Conservation (phyloP, 163 green algal genomes). For the Scenedesmus sp. region DNA sequence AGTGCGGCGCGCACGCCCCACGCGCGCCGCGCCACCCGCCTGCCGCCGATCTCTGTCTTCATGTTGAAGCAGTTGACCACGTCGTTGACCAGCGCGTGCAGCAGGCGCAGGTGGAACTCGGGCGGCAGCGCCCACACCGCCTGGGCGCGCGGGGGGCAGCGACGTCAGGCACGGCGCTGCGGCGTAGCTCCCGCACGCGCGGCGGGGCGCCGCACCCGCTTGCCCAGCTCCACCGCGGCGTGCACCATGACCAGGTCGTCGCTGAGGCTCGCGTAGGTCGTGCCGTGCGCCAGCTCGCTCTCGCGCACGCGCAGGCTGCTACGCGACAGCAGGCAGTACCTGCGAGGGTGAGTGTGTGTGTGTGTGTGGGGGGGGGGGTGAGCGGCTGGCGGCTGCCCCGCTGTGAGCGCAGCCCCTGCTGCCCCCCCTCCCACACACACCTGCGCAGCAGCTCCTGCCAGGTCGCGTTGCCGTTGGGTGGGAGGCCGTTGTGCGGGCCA, state of each 20-base stretch:
- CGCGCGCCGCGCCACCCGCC: constrained; percentile 1
- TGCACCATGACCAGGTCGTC: constrained; percentile 60
- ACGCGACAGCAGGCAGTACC: constrained; percentile 71
- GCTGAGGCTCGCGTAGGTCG: constrained; percentile 24
- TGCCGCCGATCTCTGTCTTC: constrained; percentile 58
- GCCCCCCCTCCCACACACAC: no score
- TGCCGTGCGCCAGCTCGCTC: constrained; percentile 12
- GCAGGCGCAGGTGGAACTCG: constrained; percentile 70
- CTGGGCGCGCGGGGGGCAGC: neutral
- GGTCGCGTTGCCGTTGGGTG: constrained; percentile 32
- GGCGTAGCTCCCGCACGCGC: neutral
- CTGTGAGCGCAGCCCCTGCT: no score
- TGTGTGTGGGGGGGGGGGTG: no score
- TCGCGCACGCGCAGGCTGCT: constrained; percentile 45
- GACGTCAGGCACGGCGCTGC: neutral
- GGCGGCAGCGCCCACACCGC: constrained; percentile 32
- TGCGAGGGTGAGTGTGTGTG: neutral
- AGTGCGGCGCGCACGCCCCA: neutral
- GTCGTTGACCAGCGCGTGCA: constrained; percentile 78
- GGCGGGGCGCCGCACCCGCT: neutral
- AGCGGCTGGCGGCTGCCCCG: no score
- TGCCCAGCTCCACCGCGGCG: constrained; percentile 46
- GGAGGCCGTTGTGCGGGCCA: neutral
- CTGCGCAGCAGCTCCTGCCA: constrained; percentile 63
- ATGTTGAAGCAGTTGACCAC: constrained; percentile 63